These are phyloP conservation scores for Boletus rubescentipes DNA, from an alignment of 768 basidiomycete genomes.

Conservation along the genomic window DNA sequence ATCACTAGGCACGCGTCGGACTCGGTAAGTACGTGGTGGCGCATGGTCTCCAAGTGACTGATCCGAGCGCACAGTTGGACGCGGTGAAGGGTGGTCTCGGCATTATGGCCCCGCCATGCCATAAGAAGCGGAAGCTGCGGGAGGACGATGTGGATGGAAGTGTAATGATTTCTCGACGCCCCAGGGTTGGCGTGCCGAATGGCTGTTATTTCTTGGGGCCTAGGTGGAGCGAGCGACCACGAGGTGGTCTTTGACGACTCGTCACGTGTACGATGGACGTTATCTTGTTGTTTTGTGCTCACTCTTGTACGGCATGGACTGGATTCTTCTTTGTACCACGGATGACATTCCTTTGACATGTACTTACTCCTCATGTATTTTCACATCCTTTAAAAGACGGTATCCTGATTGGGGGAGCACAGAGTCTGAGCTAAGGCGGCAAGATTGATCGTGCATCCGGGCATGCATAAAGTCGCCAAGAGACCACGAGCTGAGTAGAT, in stretches of 20 bases:
- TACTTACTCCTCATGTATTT: background rate
- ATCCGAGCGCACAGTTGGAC: background rate
- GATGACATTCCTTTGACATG: conserved; percentile 2
- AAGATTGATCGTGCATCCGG: too few relatives aligned
- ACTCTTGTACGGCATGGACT: background rate
- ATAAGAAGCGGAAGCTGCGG: conserved; percentile 18
- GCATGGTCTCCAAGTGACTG: background rate
- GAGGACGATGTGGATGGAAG: conserved; percentile 7
- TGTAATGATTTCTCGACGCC: background rate
- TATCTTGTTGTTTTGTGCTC: background rate
- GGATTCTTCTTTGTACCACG: background rate
- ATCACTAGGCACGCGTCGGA: background rate
- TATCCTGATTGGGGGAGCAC: background rate
- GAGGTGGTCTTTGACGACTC: background rate
- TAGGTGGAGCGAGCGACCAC: background rate
- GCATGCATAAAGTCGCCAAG: too few relatives aligned
- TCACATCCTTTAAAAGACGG: background rate
- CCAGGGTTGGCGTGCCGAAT: background rate
- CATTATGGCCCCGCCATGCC: conserved; percentile 4
- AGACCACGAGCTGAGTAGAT: too few relatives aligned
- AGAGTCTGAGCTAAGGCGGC: too few relatives aligned
- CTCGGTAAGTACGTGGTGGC: conserved; percentile 8
- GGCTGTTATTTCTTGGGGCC: background rate
- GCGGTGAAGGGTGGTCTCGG: background rate
- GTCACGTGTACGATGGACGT: background rate